Evolutionary conservation across 2,329 filamentous ascomycete genomes (phyloP).

Genomic region (Paracoccidioides lutzii): DNA sequence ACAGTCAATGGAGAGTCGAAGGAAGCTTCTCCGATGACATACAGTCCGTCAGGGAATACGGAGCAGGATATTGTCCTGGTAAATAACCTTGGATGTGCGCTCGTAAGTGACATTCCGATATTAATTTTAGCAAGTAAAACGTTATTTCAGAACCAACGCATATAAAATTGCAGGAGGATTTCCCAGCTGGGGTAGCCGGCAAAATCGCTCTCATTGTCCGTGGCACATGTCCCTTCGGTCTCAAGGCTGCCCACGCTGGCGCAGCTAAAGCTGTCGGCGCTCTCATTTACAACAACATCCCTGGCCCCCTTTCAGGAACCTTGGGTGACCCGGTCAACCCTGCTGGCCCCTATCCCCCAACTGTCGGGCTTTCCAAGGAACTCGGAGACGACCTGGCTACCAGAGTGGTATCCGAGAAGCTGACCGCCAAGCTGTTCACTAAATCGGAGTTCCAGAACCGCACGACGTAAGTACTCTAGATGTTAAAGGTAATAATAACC

Average conservation of each 20-base stretch:
- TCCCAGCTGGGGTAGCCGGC: conserved; percentile 44
- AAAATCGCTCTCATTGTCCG: conserved; percentile 59
- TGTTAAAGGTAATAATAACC: neutral
- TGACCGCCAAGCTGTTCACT: conserved; percentile 29
- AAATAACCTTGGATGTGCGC: conserved; percentile 49
- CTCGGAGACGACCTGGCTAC: conserved; percentile 46
- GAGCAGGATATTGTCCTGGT: conserved; percentile 41
- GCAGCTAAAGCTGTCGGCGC: conserved; percentile 57
- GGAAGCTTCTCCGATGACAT: conserved; percentile 10
- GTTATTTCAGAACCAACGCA: neutral
- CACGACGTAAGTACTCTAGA: conserved; percentile 25
- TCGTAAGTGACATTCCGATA: conserved; percentile 14
- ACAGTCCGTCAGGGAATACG: conserved; percentile 8
- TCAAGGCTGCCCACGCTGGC: conserved; percentile 56
- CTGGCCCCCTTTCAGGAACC: conserved; percentile 52
- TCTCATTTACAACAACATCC: conserved; percentile 61
- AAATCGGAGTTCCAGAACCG: conserved; percentile 34
- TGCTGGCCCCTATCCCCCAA: conserved; percentile 47
- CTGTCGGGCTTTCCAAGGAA: conserved; percentile 50
- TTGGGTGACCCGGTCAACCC: conserved; percentile 47
- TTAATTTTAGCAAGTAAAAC: neutral
- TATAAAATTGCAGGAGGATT: conserved; percentile 41
- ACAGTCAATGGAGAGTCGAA: conserved; percentile 7
- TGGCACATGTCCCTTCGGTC: conserved; percentile 57
- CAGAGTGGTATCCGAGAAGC: conserved; percentile 36